phyloP scores from a whole-genome alignment of 441 rosid genomes.

The Pelargonium fulgidum region DNA sequence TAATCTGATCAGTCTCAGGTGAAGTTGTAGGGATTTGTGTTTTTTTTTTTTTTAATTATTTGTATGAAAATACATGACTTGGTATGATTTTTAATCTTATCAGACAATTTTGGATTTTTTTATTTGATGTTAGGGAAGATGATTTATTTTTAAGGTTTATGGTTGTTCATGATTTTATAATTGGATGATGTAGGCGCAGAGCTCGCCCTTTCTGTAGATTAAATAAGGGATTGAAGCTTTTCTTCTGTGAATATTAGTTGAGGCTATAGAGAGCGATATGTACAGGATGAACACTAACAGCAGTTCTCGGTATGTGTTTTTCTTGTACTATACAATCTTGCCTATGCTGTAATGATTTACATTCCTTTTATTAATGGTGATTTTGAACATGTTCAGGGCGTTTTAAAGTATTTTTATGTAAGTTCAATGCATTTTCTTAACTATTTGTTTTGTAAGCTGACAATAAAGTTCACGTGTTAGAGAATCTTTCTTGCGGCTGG shows the following conservation, averaged over 20 bases:
- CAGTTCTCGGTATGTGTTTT: constrained; percentile 42
- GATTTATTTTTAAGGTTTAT: neutral
- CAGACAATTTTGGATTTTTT: neutral
- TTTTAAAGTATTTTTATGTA: neutral
- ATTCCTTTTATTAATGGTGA: neutral
- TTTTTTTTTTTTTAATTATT: neutral
- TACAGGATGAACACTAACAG: constrained; percentile 37
- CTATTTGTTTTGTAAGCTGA: neutral
- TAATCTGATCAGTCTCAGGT: neutral
- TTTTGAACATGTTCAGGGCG: neutral
- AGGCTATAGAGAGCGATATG: constrained; percentile 29
- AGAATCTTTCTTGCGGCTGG: neutral
- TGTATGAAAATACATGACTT: too few relatives aligned
- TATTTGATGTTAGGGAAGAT: neutral
- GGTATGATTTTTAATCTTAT: too few relatives aligned
- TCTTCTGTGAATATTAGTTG: constrained; percentile 34
- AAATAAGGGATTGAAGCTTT: constrained; percentile 28
- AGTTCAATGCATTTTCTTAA: neutral
- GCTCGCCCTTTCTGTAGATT: constrained; percentile 36
- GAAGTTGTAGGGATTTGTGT: neutral
- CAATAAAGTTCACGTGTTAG: neutral
- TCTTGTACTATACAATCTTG: constrained; percentile 5
- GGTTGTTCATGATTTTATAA: constrained; percentile 21
- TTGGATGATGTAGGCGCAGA: constrained; percentile 35
- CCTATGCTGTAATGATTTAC: neutral